Conservation (phyloP, 140 eudicot genomes). For the Senecio squalidus region DNA sequence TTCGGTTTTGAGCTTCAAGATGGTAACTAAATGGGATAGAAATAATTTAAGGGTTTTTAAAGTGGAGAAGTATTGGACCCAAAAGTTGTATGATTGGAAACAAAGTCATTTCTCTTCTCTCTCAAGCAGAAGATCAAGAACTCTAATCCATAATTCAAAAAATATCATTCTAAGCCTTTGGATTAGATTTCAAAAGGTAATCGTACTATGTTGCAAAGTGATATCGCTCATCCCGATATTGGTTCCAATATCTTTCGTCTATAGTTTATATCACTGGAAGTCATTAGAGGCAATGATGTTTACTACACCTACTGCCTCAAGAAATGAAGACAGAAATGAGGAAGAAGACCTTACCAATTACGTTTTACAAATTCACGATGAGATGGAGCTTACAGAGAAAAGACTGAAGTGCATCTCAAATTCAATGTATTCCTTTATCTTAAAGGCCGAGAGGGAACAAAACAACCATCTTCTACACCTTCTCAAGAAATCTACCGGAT, state of each 20-base stretch:
- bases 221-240: constrained; percentile 6
- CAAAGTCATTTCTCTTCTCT: not conserved
- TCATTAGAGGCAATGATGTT: not conserved
- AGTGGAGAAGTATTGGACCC: constrained; percentile 22
- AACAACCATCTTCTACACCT: constrained; percentile 14
- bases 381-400: constrained; percentile 14
- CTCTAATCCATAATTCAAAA: not conserved
- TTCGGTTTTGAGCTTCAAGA: constrained; percentile 4
- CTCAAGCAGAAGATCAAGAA: constrained; percentile 11
- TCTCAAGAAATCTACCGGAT: constrained; percentile 13
- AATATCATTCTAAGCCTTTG: constrained; percentile 11
- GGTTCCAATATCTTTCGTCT: not conserved
- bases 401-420: constrained; percentile 15
- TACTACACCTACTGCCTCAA: not conserved
- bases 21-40: not conserved
- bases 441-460: constrained; percentile 16
- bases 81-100: constrained; percentile 19
- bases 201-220: constrained; percentile 9
- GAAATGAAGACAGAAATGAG: not conserved
- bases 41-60: not conserved
- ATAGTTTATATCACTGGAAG: not conserved
- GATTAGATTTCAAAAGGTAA: not conserved
- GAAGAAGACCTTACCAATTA: constrained; percentile 9
- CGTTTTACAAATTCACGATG: constrained; percentile 23
- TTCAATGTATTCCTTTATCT: constrained; percentile 10